phyloP scores from a whole-genome alignment of 192 early-diverging fungal genomes.

The Spinellus fusiger region DNA sequence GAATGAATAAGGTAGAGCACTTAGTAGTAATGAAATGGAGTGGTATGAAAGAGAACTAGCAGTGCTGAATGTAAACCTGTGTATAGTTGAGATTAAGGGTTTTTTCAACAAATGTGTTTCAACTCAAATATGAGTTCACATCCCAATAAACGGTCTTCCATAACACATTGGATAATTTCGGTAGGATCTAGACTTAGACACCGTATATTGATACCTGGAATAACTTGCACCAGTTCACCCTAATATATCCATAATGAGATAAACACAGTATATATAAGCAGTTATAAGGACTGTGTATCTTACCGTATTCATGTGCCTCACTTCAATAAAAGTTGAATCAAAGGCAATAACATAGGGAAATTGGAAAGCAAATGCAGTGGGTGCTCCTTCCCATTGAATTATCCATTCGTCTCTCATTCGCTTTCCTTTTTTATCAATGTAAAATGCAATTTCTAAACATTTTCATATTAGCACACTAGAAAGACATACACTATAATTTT shows the following conservation, averaged over 20 bases:
- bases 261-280: background rate
- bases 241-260: background rate
- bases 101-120: no score
- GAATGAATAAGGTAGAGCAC: no score
- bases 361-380: conserved; percentile 74
- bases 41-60: no score
- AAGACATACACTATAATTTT: conserved; percentile 12
- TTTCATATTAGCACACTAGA: background rate
- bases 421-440: conserved; percentile 82
- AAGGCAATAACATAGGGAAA: conserved; percentile 89
- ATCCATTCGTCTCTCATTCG: conserved; percentile 69
- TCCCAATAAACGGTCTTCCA: conserved; percentile 11
- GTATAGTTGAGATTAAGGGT: no score
- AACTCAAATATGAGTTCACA: conserved; percentile 20
- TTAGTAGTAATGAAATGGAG: no score
- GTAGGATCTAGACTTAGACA: conserved; percentile 21
- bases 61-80: no score
- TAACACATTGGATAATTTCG: conserved; percentile 23
- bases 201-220: conserved; percentile 20
- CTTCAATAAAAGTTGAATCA: conserved; percentile 85
- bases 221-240: conserved; percentile 24
- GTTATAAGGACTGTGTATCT: conserved; percentile 6
- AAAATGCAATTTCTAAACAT: conserved; percentile 79
- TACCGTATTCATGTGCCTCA: conserved; percentile 76
- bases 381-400: conserved; percentile 83